Evolutionary conservation across 352 stramenopile species (phyloP).

Genomic region (Discostella stelligera): DNA sequence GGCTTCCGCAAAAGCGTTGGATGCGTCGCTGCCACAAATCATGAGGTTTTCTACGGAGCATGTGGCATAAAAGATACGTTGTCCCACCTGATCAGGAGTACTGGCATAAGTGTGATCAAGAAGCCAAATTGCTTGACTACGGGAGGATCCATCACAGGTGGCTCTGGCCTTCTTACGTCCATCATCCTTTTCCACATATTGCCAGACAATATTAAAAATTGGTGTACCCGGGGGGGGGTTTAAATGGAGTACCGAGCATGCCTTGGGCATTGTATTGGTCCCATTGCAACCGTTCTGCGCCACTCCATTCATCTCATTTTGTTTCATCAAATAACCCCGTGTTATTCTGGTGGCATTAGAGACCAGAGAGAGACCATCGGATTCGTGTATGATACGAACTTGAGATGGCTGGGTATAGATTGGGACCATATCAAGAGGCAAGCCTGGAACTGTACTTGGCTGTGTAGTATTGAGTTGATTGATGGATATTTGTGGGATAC

Average conservation of each 20-base stretch:
- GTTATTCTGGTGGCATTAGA: no score
- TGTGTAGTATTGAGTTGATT: no score
- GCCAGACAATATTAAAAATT: constrained; percentile 21
- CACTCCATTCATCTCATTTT: constrained; percentile 1
- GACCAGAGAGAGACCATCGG: no score
- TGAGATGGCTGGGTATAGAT: no score
- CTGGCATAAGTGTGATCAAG: constrained; percentile 32
- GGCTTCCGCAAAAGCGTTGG: no score
- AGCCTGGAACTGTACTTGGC: no score
- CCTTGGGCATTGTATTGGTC: background rate
- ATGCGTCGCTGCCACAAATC: constrained; percentile 13
- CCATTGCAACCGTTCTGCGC: background rate
- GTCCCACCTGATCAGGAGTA: constrained; percentile 33
- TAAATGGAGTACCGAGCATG: constrained; percentile 37
- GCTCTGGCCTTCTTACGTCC: no score
- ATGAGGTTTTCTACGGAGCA: constrained; percentile 13
- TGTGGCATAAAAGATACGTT: constrained; percentile 28
- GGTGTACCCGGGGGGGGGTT: background rate
- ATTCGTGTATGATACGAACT: no score
- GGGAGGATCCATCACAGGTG: no score
- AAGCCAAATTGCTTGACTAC: constrained; percentile 13
- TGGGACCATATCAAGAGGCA: no score
- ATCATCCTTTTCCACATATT: constrained; percentile 18
- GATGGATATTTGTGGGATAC: no score
- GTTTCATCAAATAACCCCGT: background rate